phyloP scores from a whole-genome alignment of 2,329 filamentous ascomycete genomes.

The Penicillium sp. region DNA sequence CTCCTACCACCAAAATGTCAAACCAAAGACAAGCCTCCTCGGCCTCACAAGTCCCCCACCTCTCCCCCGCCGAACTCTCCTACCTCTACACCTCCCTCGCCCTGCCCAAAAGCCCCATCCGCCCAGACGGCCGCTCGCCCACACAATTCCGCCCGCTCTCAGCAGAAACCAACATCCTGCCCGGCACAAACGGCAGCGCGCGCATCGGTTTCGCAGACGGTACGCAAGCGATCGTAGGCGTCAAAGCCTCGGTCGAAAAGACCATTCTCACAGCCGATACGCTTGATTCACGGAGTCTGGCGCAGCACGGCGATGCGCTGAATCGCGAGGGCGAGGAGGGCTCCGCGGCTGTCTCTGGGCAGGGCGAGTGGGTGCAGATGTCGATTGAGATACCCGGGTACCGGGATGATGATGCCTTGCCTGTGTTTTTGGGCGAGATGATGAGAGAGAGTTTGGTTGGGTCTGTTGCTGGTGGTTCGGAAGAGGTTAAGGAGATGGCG shows the following conservation, averaged over 20 bases:
- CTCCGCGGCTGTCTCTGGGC: constrained; percentile 28
- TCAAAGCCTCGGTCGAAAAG: constrained; percentile 90
- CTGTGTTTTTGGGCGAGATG: constrained; percentile 84
- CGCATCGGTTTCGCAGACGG: constrained; percentile 92
- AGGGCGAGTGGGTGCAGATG: constrained; percentile 80
- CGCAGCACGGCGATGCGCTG: constrained; percentile 32
- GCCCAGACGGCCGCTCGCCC: constrained; percentile 76
- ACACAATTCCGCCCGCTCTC: constrained; percentile 86
- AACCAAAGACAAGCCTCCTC: constrained; percentile 58
- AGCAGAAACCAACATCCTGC: constrained; percentile 86
- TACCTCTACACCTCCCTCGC: constrained; percentile 88
- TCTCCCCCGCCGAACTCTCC: constrained; percentile 93
- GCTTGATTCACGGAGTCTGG: constrained; percentile 40
- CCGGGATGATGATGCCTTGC: constrained; percentile 84
- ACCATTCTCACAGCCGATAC: constrained; percentile 47
- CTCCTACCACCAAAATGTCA: constrained; percentile 50
- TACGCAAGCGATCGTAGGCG: constrained; percentile 90
- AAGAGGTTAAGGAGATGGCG: constrained; percentile 57
- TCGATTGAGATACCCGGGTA: constrained; percentile 86
- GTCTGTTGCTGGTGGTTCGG: constrained; percentile 69
- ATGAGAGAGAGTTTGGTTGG: constrained; percentile 77
- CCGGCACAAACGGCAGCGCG: constrained; percentile 85
- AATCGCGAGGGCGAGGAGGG: constrained; percentile 27
- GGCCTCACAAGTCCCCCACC: constrained; percentile 53
- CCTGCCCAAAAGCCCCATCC: constrained; percentile 70